These are phyloP conservation scores for Trichoderma sp. DNA, from an alignment of 2,329 filamentous ascomycete species.

Conservation along the genomic window DNA sequence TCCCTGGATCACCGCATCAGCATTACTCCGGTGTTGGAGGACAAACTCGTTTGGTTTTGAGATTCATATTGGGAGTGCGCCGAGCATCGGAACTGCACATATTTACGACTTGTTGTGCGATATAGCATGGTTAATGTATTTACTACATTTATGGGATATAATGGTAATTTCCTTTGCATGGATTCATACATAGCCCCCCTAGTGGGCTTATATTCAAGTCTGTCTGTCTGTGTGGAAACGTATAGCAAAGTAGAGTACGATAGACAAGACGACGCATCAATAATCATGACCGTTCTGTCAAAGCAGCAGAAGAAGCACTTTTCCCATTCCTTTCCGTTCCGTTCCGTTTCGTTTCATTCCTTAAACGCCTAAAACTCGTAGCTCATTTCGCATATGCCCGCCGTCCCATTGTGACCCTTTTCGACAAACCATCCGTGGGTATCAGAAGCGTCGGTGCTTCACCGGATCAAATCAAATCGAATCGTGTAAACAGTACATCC, in stretches of 20 bases:
- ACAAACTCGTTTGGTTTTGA: not conserved
- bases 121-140: not conserved
- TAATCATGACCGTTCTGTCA: not conserved
- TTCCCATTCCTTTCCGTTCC: not conserved
- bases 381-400: not conserved
- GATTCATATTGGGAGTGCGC: not conserved
- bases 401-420: not conserved
- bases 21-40: not conserved
- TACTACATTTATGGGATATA: not conserved
- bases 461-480: not conserved
- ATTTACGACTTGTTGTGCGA: not conserved
- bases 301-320: not conserved
- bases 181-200: not conserved
- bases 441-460: not conserved
- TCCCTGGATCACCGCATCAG: not conserved
- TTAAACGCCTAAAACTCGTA: no score
- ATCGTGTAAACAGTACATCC: not conserved
- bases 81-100: not conserved
- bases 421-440: not conserved
- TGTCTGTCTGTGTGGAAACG: not conserved
- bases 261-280: not conserved
- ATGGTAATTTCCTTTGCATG: not conserved
- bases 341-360: no score
- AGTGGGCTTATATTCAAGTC: not conserved
- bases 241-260: not conserved